A percentile compares a stretch with the other conserved stretches of the same genome.
phyloP scores from a whole-genome alignment of 139 green algal genomes.

The Pleodorina starrii region DNA sequence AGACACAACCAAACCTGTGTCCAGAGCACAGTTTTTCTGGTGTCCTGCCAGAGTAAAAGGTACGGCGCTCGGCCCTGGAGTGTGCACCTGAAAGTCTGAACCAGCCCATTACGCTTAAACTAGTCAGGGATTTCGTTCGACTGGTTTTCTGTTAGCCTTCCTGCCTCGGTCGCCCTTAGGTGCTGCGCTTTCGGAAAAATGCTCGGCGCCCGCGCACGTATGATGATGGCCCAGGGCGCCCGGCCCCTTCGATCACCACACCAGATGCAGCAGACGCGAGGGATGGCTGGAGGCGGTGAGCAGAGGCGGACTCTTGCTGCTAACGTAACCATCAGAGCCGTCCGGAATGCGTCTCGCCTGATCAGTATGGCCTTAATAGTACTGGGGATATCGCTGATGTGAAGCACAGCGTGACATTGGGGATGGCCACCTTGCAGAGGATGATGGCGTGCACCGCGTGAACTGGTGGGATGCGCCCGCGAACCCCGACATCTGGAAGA shows the following conservation, averaged over 20 bases:
- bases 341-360: no score
- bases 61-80: no score
- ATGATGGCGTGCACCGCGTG: constrained; percentile 42
- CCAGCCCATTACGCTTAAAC: no score
- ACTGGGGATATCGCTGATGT: no score
- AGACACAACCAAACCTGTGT: no score
- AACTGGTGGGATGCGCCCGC: constrained; percentile 72
- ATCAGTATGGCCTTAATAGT: no score
- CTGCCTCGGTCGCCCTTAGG: background rate
- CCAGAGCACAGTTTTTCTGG: no score
- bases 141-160: background rate
- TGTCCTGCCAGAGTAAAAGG: no score
- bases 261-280: constrained; percentile 47
- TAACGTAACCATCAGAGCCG: background rate
- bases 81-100: no score
- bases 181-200: constrained; percentile 16
- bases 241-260: constrained; percentile 14
- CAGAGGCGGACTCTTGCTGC: background rate
- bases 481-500: constrained; percentile 71
- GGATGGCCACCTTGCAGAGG: constrained; percentile 33
- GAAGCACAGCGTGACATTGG: no score
- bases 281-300: constrained; percentile 43
- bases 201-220: background rate
- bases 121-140: no score
- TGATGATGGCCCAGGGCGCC: background rate